Conservation (phyloP, 805 yeast species). For the Cephaloascus fragrans region DNA sequence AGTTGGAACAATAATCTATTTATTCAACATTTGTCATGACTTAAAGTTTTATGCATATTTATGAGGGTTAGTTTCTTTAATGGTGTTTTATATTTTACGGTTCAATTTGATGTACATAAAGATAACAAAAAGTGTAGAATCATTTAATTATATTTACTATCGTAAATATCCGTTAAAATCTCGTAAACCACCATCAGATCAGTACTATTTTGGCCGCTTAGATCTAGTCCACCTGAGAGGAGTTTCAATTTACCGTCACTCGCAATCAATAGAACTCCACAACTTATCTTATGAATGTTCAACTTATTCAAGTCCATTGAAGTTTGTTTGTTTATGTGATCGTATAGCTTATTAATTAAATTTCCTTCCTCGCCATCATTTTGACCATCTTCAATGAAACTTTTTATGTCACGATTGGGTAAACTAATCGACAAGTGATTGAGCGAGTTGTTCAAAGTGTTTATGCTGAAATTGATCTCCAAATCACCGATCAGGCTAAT, state of each 20-base stretch:
- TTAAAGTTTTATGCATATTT: neutral
- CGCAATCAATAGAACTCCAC: neutral
- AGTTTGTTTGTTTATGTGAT: neutral
- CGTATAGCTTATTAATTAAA: neutral
- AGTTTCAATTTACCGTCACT: neutral
- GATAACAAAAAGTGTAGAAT: too few relatives aligned
- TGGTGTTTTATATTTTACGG: neutral
- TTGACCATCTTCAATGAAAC: neutral
- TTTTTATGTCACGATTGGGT: neutral
- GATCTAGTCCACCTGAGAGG: neutral
- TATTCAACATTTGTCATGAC: neutral
- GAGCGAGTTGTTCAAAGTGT: neutral
- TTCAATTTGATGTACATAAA: neutral
- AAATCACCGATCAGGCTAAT: neutral
- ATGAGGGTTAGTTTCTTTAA: neutral
- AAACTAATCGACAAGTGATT: neutral
- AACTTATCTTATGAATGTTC: neutral
- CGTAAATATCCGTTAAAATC: neutral
- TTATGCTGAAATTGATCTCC: neutral
- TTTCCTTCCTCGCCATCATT: neutral
- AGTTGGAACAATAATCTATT: constrained; percentile 13
- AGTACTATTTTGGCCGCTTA: neutral
- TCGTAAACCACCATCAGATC: neutral
- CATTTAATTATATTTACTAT: neutral
- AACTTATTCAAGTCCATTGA: neutral